Evolutionary conservation across 2,329 filamentous ascomycete species (phyloP).

Genomic region (Fonsecaea monophora): DNA sequence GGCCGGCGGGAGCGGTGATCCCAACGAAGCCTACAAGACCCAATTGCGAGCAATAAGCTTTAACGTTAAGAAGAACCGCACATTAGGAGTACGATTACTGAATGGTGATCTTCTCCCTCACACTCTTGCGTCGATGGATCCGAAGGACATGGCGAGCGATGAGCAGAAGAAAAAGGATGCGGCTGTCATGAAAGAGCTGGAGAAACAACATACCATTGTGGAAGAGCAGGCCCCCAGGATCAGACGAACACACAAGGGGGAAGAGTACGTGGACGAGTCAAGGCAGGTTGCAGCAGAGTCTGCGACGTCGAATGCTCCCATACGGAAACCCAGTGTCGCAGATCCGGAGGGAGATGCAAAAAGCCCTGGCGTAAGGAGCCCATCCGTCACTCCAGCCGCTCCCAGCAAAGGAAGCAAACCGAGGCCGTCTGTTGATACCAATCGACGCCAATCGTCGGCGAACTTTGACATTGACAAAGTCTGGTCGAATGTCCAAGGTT

Average conservation of each 20-base stretch:
- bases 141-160: conserved; percentile 89
- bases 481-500: conserved; percentile 72
- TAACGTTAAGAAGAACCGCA: conserved; percentile 87
- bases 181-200: conserved; percentile 63
- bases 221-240: conserved; percentile 75
- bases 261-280: conserved; percentile 85
- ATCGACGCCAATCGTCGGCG: conserved; percentile 60
- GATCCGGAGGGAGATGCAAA: conserved; percentile 46
- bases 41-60: conserved; percentile 79
- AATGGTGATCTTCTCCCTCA: conserved; percentile 72
- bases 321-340: conserved; percentile 44
- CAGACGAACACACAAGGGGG: conserved; percentile 90
- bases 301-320: conserved; percentile 55
- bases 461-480: conserved; percentile 87
- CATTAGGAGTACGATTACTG: conserved; percentile 78
- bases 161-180: conserved; percentile 74
- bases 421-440: conserved; percentile 48
- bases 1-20: conserved; percentile 58
- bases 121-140: conserved; percentile 84
- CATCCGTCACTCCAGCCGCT: conserved; percentile 16
- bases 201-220: conserved; percentile 75
- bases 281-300: conserved; percentile 57
- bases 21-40: conserved; percentile 61
- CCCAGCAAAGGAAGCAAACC: conserved; percentile 40
- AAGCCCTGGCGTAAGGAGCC: conserved; percentile 40